Conservation (phyloP, 495 filamentous ascomycete species). For the Aspergillus ostianus region DNA sequence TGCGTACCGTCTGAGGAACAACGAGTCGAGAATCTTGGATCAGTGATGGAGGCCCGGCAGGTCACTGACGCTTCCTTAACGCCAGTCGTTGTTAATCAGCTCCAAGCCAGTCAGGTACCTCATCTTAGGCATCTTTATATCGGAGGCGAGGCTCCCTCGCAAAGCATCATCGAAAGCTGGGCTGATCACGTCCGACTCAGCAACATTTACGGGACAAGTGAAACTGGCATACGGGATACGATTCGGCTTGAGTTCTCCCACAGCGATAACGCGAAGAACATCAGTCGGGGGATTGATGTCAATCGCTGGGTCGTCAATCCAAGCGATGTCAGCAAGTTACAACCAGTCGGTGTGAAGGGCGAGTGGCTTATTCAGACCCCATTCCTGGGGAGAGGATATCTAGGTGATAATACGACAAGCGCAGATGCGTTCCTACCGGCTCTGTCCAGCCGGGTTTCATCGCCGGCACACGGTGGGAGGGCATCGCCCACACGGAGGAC, state of each 20-base stretch:
- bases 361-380: slow-evolving; percentile 1
- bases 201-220: slow-evolving; percentile 53
- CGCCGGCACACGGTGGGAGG: slow-evolving; percentile 23
- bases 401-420: neutral
- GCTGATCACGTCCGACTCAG: slow-evolving; percentile 37
- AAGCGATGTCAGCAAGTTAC: neutral
- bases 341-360: neutral
- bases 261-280: slow-evolving; percentile 1
- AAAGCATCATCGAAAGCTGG: slow-evolving; percentile 40
- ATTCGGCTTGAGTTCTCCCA: slow-evolving; percentile 8
- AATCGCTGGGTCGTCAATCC: slow-evolving; percentile 2
- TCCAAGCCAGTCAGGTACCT: slow-evolving; percentile 28
- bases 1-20: slow-evolving; percentile 52
- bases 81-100: slow-evolving; percentile 29
- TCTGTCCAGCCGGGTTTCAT: slow-evolving; percentile 29
- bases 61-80: slow-evolving; percentile 36
- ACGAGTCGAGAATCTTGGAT: slow-evolving; percentile 31
- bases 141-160: slow-evolving; percentile 38
- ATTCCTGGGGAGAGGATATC: slow-evolving; percentile 1
- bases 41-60: slow-evolving; percentile 23
- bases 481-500: slow-evolving; percentile 22
- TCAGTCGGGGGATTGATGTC: slow-evolving; percentile 9
- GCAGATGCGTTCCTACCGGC: slow-evolving; percentile 19
- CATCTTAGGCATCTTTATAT: slow-evolving; percentile 27
- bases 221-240: slow-evolving; percentile 21